Conservation (phyloP, 345 rosid genomes). For the Pistacia atlantica region DNA sequence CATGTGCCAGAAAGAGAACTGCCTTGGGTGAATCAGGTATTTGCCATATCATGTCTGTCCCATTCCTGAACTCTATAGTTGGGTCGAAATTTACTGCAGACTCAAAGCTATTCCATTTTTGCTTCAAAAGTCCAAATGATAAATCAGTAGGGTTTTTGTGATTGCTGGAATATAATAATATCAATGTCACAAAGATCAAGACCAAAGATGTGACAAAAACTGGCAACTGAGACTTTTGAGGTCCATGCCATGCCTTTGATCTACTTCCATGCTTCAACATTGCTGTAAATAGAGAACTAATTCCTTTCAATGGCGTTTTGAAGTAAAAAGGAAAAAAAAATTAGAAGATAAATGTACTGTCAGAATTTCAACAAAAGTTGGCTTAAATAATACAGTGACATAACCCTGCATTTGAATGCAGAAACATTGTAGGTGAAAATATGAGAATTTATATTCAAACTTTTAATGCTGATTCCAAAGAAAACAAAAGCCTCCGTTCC, state of each 20-base stretch:
- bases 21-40: constrained; percentile 80
- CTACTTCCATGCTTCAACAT: constrained; percentile 66
- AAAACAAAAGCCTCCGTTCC: background rate
- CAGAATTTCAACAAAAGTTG: constrained; percentile 1
- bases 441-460: background rate
- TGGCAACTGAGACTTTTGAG: constrained; percentile 27
- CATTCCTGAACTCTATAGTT: constrained; percentile 59
- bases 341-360: background rate
- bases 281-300: constrained; percentile 25
- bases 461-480: background rate
- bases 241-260: constrained; percentile 44
- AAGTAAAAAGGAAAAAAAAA: background rate
- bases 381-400: background rate
- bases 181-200: constrained; percentile 32
- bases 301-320: background rate
- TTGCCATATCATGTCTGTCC: constrained; percentile 77
- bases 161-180: constrained; percentile 29
- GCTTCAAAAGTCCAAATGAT: constrained; percentile 22
- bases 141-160: constrained; percentile 28
- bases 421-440: background rate
- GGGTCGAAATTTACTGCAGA: constrained; percentile 43
- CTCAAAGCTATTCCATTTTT: constrained; percentile 42
- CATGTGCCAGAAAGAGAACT: constrained; percentile 85
- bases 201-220: constrained; percentile 32
- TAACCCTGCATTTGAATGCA: background rate